Evolutionary conservation across 2,329 filamentous ascomycete genomes (phyloP).

Genomic region (Scedosporium dehoogii): DNA sequence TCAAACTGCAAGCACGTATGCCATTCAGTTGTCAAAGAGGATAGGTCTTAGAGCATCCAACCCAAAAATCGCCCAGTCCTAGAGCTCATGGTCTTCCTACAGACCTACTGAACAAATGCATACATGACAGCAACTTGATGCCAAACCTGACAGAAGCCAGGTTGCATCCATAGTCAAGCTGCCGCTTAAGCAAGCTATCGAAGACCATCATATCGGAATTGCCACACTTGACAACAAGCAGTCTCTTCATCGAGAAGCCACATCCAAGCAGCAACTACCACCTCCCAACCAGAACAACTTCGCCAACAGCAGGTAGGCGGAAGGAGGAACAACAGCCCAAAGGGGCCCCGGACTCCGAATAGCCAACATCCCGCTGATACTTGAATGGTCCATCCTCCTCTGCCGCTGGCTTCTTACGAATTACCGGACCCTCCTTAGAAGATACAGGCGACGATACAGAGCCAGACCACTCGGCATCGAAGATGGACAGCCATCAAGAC

Average conservation of each 20-base stretch:
- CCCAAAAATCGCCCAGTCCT: background rate
- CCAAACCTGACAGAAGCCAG: background rate
- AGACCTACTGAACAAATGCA: background rate
- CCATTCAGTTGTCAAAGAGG: background rate
- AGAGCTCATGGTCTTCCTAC: background rate
- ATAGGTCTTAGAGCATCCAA: background rate
- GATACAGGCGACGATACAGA: background rate
- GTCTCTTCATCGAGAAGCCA: no score
- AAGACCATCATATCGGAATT: no score
- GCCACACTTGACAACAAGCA: no score
- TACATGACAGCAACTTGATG: background rate
- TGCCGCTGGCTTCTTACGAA: no score
- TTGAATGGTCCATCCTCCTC: no score
- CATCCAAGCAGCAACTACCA: no score
- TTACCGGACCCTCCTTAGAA: no score
- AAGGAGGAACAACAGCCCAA: no score
- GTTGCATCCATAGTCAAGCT: background rate
- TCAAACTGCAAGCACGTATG: background rate
- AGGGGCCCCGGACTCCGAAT: no score
- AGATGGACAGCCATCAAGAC: background rate
- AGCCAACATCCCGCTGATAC: no score
- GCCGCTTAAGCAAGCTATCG: background rate
- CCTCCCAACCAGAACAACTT: no score
- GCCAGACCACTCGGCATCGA: background rate
- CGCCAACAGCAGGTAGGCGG: no score